Evolutionary conservation across 257 asterid species (phyloP).

Genomic region (Ligustrum vulgare): DNA sequence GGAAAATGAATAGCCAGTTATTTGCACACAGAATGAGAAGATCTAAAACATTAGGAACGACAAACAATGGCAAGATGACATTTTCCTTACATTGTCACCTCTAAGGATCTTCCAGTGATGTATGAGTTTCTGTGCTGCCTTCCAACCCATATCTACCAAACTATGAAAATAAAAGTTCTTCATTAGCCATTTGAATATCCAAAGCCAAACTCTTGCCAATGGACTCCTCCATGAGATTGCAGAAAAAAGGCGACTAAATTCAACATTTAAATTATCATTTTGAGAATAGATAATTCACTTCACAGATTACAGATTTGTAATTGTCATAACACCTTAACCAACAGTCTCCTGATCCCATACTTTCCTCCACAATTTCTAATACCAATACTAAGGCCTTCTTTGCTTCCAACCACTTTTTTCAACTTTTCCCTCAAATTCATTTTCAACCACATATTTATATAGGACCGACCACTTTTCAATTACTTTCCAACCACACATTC

Average conservation of each 20-base stretch:
- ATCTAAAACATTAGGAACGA: not conserved
- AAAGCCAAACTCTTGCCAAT: not conserved
- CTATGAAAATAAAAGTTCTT: slow-evolving; percentile 1
- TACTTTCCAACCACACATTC: no score
- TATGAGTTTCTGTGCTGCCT: slow-evolving; percentile 86
- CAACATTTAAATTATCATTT: no score
- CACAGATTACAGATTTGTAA: not conserved
- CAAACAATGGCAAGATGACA: not conserved
- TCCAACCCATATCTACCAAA: slow-evolving; percentile 71
- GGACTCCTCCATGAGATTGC: not conserved
- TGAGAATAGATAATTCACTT: not conserved
- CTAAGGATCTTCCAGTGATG: slow-evolving; percentile 88
- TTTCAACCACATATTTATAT: no score
- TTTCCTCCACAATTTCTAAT: not conserved
- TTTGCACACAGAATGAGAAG: slow-evolving; percentile 12
- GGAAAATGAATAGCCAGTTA: slow-evolving; percentile 17
- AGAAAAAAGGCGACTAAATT: no score
- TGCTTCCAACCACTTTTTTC: no score
- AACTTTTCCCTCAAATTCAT: no score
- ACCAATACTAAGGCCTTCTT: not conserved
- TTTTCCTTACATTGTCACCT: slow-evolving; percentile 82
- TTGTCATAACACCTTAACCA: not conserved
- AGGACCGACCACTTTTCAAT: no score
- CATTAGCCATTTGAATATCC: not conserved
- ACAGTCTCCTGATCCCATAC: not conserved